Evolutionary conservation across 2,329 filamentous ascomycete genomes (phyloP), one percentile per base, ranked within the genome.

Genomic region (Fusarium abutilonis): DNA sequence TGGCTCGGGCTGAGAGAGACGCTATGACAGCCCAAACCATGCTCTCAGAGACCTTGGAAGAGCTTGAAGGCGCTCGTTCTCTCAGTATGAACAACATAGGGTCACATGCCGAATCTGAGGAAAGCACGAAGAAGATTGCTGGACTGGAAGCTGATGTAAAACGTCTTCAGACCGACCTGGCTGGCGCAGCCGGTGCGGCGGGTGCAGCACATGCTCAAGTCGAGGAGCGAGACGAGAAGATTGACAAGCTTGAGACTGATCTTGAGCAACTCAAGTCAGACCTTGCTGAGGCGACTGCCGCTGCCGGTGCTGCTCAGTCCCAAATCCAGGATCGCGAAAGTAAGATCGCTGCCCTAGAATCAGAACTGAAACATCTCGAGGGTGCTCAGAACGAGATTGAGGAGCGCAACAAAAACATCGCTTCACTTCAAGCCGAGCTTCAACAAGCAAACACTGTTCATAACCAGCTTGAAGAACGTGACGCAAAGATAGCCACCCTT

Each of bases 31-130:
- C 77, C 2, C 82, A 84, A 55, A 74, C 75, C n/a, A 79, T 85
- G 74, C 78, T 86, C 7, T 77, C 79, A 1, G 75, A 79, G 36
- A 77, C 79, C 1, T 72, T 84, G 14, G 71, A 78, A 47, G 80
- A 86, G 49, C 76, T 85, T 9, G 81, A 84, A 61, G 63, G 72
- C 42, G 71, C 73, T 10, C 70, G 70, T 11, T 43, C 10, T 10
- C 58, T 63, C 2, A 64, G 66, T 3, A 67, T 66, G 3, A 64
- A 54, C 13, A 65, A 69, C 6, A 59, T 70, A 23, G 72, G 63
- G 6, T 41, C 64, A 6, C 56, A 63, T 19, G 63, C 57, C 4
- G 63, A 67, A 15, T 41, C 69, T 5, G 59, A 77, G 50, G 74
- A 76, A 51, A 74, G 72, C 17, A 74, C 74, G 38, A 75, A 76